A percentile compares a stretch with the other conserved stretches of the same genome.
These are phyloP conservation scores for Pochonia chlamydosporia DNA, from an alignment of 2,329 filamentous ascomycete species.

Conservation along the genomic window DNA sequence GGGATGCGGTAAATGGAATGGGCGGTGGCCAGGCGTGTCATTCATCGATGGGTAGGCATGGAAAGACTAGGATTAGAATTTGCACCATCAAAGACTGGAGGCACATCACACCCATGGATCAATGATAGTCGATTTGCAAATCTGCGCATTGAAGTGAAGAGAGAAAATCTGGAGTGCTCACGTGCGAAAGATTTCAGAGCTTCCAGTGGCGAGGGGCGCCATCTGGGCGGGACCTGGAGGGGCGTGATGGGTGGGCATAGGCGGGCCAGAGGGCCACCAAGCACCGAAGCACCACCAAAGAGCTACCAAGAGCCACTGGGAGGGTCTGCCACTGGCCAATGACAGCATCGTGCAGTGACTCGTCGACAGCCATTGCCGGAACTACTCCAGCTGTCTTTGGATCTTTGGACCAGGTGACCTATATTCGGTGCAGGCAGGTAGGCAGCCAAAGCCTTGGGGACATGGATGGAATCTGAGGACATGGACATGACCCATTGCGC, in stretches of 20 bases:
- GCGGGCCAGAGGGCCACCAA: neutral
- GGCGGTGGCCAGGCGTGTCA: too few species aligned
- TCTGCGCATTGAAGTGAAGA: neutral
- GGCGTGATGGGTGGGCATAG: neutral
- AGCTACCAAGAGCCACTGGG: neutral
- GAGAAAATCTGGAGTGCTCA: constrained; percentile 10
- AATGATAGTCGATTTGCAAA: too few species aligned
- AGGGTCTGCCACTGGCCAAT: neutral
- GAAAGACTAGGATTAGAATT: too few species aligned
- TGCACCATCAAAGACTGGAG: too few species aligned
- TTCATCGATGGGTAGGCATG: too few species aligned
- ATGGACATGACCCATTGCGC: too few species aligned
- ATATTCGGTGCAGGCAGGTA: neutral
- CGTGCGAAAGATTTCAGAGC: constrained; percentile 7
- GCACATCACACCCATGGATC: neutral
- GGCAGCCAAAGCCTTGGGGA: constrained; percentile 1
- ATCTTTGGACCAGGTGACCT: constrained; percentile 8
- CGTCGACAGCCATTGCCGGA: neutral
- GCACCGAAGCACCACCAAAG: neutral
- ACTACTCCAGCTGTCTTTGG: neutral
- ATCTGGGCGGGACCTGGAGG: constrained; percentile 10
- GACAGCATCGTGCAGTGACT: neutral
- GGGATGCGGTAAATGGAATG: neutral
- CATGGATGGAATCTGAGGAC: too few species aligned
- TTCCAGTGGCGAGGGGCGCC: constrained; percentile 8